Evolutionary conservation across 1,284 basidiomycete species (phyloP).

Genomic region (Cutaneotrichosporon cutaneum): DNA sequence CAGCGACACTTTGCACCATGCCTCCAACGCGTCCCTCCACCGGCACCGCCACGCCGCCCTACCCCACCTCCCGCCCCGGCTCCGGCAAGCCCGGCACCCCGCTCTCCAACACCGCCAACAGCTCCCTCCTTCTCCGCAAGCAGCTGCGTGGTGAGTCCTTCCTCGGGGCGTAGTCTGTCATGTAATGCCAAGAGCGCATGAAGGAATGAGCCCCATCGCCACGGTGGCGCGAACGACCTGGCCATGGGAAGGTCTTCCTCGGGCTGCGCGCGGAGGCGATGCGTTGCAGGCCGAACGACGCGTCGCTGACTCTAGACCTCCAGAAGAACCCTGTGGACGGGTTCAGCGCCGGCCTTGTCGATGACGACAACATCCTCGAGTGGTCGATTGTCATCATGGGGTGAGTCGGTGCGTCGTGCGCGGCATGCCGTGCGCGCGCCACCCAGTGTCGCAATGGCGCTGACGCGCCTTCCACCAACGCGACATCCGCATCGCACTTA

Average conservation of each 20-base stretch:
- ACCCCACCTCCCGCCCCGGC: constrained; percentile 40
- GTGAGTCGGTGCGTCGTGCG: constrained; percentile 56
- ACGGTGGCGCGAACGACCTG: neutral
- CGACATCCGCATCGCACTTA: neutral
- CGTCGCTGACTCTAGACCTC: constrained; percentile 59
- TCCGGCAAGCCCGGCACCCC: constrained; percentile 42
- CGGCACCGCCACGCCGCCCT: constrained; percentile 29
- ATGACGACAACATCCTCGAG: constrained; percentile 87
- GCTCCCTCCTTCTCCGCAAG: constrained; percentile 66
- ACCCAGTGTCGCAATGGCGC: neutral
- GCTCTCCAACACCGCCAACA: constrained; percentile 37
- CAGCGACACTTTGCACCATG: constrained; percentile 23
- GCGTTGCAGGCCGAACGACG: neutral
- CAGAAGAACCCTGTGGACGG: constrained; percentile 87
- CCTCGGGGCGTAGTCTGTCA: neutral
- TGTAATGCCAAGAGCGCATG: neutral
- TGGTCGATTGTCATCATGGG: constrained; percentile 90
- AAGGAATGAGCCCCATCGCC: neutral
- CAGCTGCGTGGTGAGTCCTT: constrained; percentile 61
- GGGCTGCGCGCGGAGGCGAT: neutral
- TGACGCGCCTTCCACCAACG: constrained; percentile 6
- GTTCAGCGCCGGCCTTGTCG: constrained; percentile 90
- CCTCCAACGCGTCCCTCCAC: constrained; percentile 31
- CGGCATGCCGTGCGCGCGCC: neutral
- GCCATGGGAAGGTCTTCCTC: no score